These are phyloP conservation scores for Pochonia chlamydosporia DNA, from an alignment of 2,329 filamentous ascomycete species.

Conservation along the genomic window DNA sequence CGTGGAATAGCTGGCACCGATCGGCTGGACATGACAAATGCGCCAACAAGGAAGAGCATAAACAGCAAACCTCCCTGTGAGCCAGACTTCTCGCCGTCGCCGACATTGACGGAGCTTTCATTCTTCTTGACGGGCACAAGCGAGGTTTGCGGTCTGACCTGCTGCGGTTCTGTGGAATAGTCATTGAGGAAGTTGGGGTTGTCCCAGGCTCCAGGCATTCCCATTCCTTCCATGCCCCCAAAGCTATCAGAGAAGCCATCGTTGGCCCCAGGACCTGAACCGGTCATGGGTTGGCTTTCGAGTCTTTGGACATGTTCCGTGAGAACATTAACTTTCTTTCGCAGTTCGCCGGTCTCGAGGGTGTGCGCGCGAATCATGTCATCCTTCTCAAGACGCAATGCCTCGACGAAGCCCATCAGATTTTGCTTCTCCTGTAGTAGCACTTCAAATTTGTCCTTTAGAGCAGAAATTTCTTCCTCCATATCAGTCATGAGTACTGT, in stretches of 20 bases:
- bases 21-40: slow-evolving; percentile 87
- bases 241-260: slow-evolving; percentile 66
- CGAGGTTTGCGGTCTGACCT: slow-evolving; percentile 52
- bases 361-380: slow-evolving; percentile 86
- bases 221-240: slow-evolving; percentile 75
- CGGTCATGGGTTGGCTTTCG: slow-evolving; percentile 49
- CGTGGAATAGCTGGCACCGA: slow-evolving; percentile 66
- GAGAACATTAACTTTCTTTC: slow-evolving; percentile 85
- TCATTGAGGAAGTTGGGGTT: slow-evolving; percentile 67
- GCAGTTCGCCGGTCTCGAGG: slow-evolving; percentile 81
- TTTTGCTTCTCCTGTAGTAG: slow-evolving; percentile 69
- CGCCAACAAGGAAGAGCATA: slow-evolving; percentile 94
- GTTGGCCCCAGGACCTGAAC: slow-evolving; percentile 35
- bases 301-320: slow-evolving; percentile 65
- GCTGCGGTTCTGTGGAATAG: slow-evolving; percentile 56
- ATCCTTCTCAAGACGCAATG: slow-evolving; percentile 79
- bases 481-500: slow-evolving; percentile 69
- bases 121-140: slow-evolving; percentile 49
- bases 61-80: slow-evolving; percentile 79
- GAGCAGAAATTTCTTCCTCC: slow-evolving; percentile 67
- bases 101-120: slow-evolving; percentile 27
- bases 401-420: slow-evolving; percentile 69
- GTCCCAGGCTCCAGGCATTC: slow-evolving; percentile 79
- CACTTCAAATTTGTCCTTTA: slow-evolving; percentile 65
- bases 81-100: slow-evolving; percentile 55